Conservation (phyloP, 768 basidiomycete genomes). For the Lentinula raphanica region DNA sequence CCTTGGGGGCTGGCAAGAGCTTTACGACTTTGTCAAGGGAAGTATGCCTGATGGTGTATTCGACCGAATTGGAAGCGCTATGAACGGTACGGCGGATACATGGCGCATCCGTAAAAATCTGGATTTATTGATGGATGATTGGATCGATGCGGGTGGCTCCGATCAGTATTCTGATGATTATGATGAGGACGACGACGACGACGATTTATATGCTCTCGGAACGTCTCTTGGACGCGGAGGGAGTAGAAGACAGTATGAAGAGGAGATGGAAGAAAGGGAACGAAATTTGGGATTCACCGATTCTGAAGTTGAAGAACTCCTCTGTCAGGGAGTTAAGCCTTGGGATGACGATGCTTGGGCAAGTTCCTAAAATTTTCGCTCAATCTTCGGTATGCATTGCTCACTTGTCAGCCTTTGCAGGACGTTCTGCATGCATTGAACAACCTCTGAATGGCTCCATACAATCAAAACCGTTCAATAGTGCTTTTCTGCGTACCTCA, state of each 20-base stretch:
- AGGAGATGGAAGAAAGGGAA: constrained; percentile 16
- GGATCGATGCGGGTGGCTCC: not conserved
- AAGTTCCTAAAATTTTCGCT: constrained; percentile 8
- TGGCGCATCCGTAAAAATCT: not conserved
- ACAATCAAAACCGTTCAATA: too few relatives aligned
- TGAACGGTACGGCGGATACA: not conserved
- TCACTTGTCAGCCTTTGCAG: not conserved
- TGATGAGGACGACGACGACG: not conserved
- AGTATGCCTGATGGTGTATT: not conserved
- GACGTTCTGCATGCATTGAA: not conserved
- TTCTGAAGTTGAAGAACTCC: constrained; percentile 28
- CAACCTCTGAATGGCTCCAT: not conserved
- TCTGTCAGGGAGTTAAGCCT: constrained; percentile 35
- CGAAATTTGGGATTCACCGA: constrained; percentile 28
- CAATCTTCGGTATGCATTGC: too few relatives aligned
- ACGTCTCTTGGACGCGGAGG: not conserved
- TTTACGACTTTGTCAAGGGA: not conserved
- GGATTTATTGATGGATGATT: not conserved
- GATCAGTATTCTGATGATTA: not conserved
- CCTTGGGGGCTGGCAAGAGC: not conserved
- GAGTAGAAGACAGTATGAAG: not conserved
- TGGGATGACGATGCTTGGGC: constrained; percentile 42
- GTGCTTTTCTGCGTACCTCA: not conserved
- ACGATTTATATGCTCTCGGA: not conserved
- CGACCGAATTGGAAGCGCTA: not conserved